phyloP scores from a whole-genome alignment of 352 stramenopile species.

The Phytophthora foliorum region DNA sequence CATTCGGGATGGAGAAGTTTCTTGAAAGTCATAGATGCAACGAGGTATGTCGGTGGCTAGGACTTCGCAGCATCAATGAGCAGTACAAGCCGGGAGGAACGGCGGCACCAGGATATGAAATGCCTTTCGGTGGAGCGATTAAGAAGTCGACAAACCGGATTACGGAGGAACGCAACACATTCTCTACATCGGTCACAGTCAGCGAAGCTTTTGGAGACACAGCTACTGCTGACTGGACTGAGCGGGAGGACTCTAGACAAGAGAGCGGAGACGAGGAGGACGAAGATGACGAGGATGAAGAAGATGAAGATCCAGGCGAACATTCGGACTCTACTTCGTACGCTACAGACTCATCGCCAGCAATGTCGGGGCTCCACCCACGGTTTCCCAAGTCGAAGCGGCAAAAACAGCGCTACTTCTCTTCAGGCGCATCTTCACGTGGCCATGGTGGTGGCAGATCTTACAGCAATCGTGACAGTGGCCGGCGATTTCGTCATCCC shows the following conservation, averaged over 20 bases:
- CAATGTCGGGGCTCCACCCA: slow-evolving; percentile 31
- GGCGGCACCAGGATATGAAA: slow-evolving; percentile 80
- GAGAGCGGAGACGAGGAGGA: slow-evolving; percentile 41
- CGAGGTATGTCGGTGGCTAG: slow-evolving; percentile 86
- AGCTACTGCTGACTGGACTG: slow-evolving; percentile 36
- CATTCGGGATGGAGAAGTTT: slow-evolving; percentile 90
- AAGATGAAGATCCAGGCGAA: slow-evolving; percentile 28
- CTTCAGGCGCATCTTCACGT: slow-evolving; percentile 19
- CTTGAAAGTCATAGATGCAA: slow-evolving; percentile 90
- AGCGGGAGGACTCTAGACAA: slow-evolving; percentile 28
- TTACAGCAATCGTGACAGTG: slow-evolving; percentile 14
- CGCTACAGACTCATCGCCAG: slow-evolving; percentile 36
- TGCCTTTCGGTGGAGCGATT: slow-evolving; percentile 80
- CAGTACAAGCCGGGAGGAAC: slow-evolving; percentile 83
- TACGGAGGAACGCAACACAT: slow-evolving; percentile 85
- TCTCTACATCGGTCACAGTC: slow-evolving; percentile 82
- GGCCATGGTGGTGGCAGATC: slow-evolving; percentile 23
- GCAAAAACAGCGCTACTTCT: slow-evolving; percentile 24
- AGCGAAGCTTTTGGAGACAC: slow-evolving; percentile 78
- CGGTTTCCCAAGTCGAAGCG: slow-evolving; percentile 26
- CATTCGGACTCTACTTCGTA: slow-evolving; percentile 43
- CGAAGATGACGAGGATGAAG: slow-evolving; percentile 40
- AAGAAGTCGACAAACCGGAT: slow-evolving; percentile 88
- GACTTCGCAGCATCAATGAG: slow-evolving; percentile 78
- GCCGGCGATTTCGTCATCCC: slow-evolving; percentile 27